Conservation (phyloP, 768 basidiomycete genomes). For the Megacollybia marginata region DNA sequence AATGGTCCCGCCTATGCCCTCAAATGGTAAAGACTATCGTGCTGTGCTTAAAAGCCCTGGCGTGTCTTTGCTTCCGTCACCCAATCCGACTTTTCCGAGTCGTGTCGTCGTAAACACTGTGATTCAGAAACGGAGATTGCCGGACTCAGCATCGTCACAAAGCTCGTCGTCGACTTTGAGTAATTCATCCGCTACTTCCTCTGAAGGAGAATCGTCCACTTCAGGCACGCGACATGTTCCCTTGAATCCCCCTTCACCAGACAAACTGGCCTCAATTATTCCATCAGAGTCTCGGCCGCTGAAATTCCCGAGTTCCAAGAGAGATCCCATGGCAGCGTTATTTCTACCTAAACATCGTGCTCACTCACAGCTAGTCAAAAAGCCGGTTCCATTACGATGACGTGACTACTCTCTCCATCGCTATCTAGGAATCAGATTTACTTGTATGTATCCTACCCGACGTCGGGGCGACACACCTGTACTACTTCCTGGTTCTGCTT, state of each 20-base stretch:
- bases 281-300: conserved; percentile 21
- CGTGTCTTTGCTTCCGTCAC: conserved; percentile 24
- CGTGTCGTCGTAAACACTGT: conserved; percentile 50
- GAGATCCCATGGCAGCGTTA: conserved; percentile 51
- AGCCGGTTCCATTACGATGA: conserved; percentile 4
- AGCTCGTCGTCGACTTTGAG: conserved; percentile 1
- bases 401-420: too few relatives aligned
- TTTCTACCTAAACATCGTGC: conserved; percentile 77
- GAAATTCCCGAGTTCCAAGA: conserved; percentile 40
- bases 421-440: neutral
- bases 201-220: neutral
- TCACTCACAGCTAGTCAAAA: conserved; percentile 44
- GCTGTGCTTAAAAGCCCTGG: conserved; percentile 29
- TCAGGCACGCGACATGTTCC: neutral
- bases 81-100: conserved; percentile 24
- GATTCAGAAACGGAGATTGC: conserved; percentile 18
- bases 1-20: conserved; percentile 46
- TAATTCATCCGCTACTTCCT: neutral
- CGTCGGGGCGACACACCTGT: too few relatives aligned
- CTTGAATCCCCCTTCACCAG: neutral
- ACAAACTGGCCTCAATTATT: neutral
- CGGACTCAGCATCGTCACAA: conserved; percentile 5
- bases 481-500: too few relatives aligned
- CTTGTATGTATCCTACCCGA: too few relatives aligned
- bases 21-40: conserved; percentile 34